These are phyloP conservation scores for Daedaleopsis nitida DNA, from an alignment of 768 basidiomycete species.

Conservation along the genomic window DNA sequence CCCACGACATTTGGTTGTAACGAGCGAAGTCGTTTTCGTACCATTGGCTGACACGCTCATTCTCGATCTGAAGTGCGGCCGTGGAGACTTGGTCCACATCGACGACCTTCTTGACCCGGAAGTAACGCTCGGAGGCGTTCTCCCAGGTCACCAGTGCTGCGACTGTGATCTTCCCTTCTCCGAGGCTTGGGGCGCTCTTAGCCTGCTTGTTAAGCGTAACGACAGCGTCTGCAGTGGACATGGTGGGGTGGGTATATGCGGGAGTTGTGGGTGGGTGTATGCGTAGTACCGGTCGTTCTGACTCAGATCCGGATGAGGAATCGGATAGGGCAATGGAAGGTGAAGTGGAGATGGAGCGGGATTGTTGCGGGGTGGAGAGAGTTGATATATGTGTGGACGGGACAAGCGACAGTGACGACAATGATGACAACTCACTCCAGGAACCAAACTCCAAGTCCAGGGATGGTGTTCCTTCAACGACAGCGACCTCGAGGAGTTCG, in stretches of 20 bases:
- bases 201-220: not conserved
- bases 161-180: not conserved
- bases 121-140: not conserved
- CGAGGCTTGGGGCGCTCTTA: not conserved
- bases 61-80: not conserved
- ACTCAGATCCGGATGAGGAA: no score
- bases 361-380: no score
- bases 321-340: no score
- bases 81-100: not conserved
- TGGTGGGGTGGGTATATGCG: not conserved
- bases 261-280: no score
- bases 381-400: no score
- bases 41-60: constrained; percentile 9
- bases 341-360: no score
- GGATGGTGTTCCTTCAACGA: no score
- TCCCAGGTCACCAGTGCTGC: not conserved
- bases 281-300: no score
- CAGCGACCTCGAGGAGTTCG: no score
- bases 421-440: no score
- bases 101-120: not conserved
- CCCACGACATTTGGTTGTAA: not conserved
- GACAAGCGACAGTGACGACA: no score
- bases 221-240: not conserved
- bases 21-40: not conserved
- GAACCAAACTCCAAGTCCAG: no score